Conservation (phyloP, 192 early-diverging fungal genomes). For the Chytriomyces confervae region DNA sequence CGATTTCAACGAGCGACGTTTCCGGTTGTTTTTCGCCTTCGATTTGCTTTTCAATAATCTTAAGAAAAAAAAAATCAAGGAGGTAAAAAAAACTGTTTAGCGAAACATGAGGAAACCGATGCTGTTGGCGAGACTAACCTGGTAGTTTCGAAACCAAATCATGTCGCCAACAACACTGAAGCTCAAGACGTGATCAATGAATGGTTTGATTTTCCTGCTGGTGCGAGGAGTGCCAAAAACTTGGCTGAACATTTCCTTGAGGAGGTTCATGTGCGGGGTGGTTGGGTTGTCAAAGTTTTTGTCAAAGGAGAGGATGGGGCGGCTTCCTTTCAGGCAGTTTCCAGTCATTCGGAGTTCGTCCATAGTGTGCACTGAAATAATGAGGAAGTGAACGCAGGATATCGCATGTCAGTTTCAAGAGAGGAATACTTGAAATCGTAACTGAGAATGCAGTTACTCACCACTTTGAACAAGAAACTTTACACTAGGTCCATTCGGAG, state of each 20-base stretch:
- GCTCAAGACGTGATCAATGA: slow-evolving; percentile 89
- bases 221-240: slow-evolving; percentile 89
- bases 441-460: slow-evolving; percentile 49
- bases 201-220: slow-evolving; percentile 91
- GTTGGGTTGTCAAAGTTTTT: slow-evolving; percentile 80
- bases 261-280: slow-evolving; percentile 78
- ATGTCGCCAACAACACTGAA: slow-evolving; percentile 68
- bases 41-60: too few relatives aligned
- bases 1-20: too few relatives aligned
- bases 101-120: too few relatives aligned
- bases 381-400: too few relatives aligned
- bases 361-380: slow-evolving; percentile 91
- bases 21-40: too few relatives aligned
- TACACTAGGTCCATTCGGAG: slow-evolving; percentile 92
- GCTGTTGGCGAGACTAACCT: slow-evolving; percentile 47
- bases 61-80: too few relatives aligned
- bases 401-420: too few relatives aligned
- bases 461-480: slow-evolving; percentile 95
- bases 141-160: slow-evolving; percentile 98
- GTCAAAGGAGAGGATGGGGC: slow-evolving; percentile 95
- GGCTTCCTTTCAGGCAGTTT: slow-evolving; percentile 96
- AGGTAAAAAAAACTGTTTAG: too few relatives aligned
- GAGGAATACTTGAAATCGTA: too few relatives aligned
- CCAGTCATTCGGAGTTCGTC: slow-evolving; percentile 98
- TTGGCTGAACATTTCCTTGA: slow-evolving; percentile 94